A percentile compares a stretch with the other conserved stretches of the same genome.
phyloP scores from a whole-genome alignment of 169 alveolate genomes.

The Eimeria nieschulzi region DNA sequence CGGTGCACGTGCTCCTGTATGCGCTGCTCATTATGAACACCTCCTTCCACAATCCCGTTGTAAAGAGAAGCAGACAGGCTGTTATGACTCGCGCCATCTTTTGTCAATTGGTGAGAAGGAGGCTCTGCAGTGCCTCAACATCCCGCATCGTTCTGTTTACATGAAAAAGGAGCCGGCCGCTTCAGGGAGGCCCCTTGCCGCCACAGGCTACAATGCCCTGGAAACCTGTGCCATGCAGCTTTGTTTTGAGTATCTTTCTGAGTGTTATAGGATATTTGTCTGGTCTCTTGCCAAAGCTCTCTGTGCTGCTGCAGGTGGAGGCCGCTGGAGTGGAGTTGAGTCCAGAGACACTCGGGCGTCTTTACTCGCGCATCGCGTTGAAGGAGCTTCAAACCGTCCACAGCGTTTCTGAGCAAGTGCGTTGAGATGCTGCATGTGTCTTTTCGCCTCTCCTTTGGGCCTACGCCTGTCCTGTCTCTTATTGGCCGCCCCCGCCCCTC shows the following conservation, averaged over 20 bases:
- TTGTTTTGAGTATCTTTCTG: too few relatives aligned
- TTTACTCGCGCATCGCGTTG: neutral
- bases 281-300: too few relatives aligned
- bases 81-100: conserved; percentile 3
- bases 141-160: too few relatives aligned
- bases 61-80: neutral
- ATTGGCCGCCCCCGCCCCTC: too few relatives aligned
- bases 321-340: conserved; percentile 7
- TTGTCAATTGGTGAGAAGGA: neutral
- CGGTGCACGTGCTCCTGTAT: conserved; percentile 8
- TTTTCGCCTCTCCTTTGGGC: too few relatives aligned
- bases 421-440: neutral
- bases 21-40: conserved; percentile 16
- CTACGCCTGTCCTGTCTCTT: too few relatives aligned
- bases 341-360: neutral
- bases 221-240: too few relatives aligned
- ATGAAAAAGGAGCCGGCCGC: too few relatives aligned
- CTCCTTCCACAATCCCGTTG: neutral
- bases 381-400: conserved; percentile 6
- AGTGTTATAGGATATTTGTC: too few relatives aligned
- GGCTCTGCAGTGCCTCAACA: neutral
- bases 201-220: too few relatives aligned
- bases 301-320: neutral
- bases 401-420: conserved; percentile 25
- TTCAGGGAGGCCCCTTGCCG: too few relatives aligned